These are phyloP conservation scores for Cladosporium phlei DNA, from an alignment of 2,329 filamentous ascomycete species.

Conservation along the genomic window DNA sequence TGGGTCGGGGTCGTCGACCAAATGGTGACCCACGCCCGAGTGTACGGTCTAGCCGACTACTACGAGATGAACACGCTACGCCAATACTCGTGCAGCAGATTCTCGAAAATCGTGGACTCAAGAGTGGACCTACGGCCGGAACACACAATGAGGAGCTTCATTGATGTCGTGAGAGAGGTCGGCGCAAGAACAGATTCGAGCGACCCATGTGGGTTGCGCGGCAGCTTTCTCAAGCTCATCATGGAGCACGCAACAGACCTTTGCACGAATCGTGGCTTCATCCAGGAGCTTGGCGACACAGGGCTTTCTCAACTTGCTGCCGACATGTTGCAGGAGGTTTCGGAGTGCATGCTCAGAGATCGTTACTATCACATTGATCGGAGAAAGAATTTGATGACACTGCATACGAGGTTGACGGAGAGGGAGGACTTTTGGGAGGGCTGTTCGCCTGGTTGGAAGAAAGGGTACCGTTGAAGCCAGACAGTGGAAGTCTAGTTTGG, in stretches of 20 bases:
- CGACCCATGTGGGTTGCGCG: background rate
- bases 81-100: constrained; percentile 8
- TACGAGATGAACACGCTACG: constrained; percentile 16
- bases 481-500: too few species aligned
- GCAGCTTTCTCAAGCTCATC: background rate
- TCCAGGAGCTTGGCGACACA: background rate
- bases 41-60: constrained; percentile 19
- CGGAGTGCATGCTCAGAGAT: too few species aligned
- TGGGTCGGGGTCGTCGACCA: background rate
- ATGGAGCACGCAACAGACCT: constrained; percentile 29
- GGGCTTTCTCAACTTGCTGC: constrained; percentile 1
- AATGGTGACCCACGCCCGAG: constrained; percentile 14
- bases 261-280: constrained; percentile 1
- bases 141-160: constrained; percentile 11
- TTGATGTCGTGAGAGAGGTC: constrained; percentile 16
- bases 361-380: too few species aligned
- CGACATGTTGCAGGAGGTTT: too few species aligned
- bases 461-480: too few species aligned
- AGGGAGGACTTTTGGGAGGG: too few species aligned
- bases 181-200: background rate
- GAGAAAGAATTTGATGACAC: too few species aligned
- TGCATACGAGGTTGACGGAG: too few species aligned
- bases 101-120: constrained; percentile 1
- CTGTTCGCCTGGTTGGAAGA: too few species aligned
- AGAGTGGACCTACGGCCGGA: too few species aligned